Percentiles rank a stretch among this genome's conserved stretches.
Evolutionary conservation across 108 stramenopile species (phyloP).

Genomic region (Nitzschia inconspicua): DNA sequence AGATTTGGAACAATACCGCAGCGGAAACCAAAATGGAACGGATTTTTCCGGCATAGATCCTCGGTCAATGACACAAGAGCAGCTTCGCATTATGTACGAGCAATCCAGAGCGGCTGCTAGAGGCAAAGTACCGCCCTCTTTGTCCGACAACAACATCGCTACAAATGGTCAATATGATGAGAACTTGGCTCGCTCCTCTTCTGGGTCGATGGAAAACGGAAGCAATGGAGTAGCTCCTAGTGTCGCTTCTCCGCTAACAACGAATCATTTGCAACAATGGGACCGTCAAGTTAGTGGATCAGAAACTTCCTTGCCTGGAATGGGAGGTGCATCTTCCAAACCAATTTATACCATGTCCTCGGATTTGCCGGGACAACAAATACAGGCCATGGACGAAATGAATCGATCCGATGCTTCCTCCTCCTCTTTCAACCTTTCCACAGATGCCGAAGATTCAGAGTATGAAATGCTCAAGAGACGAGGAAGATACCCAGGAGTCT

Average conservation of each 20-base stretch:
- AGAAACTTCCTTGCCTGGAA: background rate
- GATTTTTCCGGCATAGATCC: too few relatives aligned
- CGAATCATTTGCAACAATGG: constrained; percentile 5
- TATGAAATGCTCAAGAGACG: constrained; percentile 57
- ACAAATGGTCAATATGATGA: too few relatives aligned
- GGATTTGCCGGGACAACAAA: constrained; percentile 18
- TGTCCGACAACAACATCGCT: too few relatives aligned
- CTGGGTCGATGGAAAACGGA: too few relatives aligned
- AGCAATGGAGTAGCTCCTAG: too few relatives aligned
- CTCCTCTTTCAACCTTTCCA: constrained; percentile 55
- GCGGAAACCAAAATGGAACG: too few relatives aligned
- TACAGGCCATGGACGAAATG: constrained; percentile 16
- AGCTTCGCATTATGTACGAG: constrained; percentile 2
- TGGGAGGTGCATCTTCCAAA: background rate
- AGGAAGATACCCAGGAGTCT: too few relatives aligned
- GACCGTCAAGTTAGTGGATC: background rate
- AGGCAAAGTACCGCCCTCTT: too few relatives aligned
- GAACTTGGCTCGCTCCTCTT: too few relatives aligned
- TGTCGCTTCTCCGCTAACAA: background rate
- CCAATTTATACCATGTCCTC: constrained; percentile 22
- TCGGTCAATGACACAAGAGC: too few relatives aligned
- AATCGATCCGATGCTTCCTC: constrained; percentile 25
- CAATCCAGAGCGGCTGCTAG: too few relatives aligned
- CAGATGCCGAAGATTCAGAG: constrained; percentile 76
- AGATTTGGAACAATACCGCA: too few relatives aligned